Evolutionary conservation across 1,284 basidiomycete genomes (phyloP), one percentile per base, ranked within the genome.

Genomic region (Puccinia coronata): DNA sequence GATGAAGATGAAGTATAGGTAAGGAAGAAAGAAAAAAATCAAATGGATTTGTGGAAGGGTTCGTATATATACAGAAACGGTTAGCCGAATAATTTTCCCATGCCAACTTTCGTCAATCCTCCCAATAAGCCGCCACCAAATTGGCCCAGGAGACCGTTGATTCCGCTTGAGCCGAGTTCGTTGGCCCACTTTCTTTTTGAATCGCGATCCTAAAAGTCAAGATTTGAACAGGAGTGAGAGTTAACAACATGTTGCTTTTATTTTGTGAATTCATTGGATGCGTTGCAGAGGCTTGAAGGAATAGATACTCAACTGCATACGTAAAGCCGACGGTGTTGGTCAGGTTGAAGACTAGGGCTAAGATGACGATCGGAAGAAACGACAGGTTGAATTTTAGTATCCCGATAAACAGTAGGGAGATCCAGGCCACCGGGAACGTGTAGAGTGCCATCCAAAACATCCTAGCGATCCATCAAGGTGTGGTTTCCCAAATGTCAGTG

Each of bases 361-460:
- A 90, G 67, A 92, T 86, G 74, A 96, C 93, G 83, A 96, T 95
- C 20, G 94, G 94, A 81, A 95, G 88, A 86, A 93, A 95, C 8
- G 92, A 91, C 83, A 95, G 88, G 86, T 90, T 93, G 86, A 96
- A 91, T 86, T 94, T 93, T 85, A 98, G 88, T 82, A 97, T 86
- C 20, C 94, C 95, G 63, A 97, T 91, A 78, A 97, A 91, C 83
- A 98, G 88, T 31, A 98, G 89, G 18, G 91, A 90, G 43, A 91
- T 85, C 95, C 95, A 98, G 16, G 94, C 89, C 28, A 92, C 87
- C 0, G 95, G 95, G 87, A 95, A 97, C n/a, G 90, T 88, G 87
- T 96, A 96, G 23, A 96, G 88, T 20, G 94, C 94, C 82, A 92
- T 92, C 94, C 94, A 95, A 85, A 95, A 96, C 93, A 96, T 94